These are phyloP conservation scores for Dalechampia spathulata DNA, from an alignment of 441 rosid species.

Conservation along the genomic window DNA sequence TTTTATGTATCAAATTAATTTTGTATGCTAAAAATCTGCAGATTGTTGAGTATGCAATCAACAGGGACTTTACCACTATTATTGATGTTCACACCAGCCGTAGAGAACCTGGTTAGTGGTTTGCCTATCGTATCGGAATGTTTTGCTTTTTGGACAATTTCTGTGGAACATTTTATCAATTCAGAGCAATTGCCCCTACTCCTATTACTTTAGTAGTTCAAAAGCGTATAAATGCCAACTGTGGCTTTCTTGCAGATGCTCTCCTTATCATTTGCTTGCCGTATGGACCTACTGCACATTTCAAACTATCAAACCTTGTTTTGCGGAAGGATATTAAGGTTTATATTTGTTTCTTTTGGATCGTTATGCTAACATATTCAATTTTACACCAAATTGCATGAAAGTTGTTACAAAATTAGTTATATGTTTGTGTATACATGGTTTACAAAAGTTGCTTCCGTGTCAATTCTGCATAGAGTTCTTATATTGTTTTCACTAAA, in stretches of 20 bases:
- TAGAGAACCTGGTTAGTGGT: conserved; percentile 74
- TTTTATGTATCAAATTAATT: neutral
- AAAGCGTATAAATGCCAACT: no score
- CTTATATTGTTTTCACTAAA: no score
- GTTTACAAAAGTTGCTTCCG: neutral
- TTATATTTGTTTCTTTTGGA: no score
- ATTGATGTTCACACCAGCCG: conserved; percentile 79
- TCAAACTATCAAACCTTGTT: conserved; percentile 74
- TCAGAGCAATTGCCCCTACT: neutral
- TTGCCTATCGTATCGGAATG: neutral
- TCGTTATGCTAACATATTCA: no score
- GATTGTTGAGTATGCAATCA: conserved; percentile 80
- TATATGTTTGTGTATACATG: no score
- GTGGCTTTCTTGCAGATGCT: conserved; percentile 47
- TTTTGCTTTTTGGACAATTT: no score
- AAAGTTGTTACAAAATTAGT: no score
- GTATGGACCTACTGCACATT: conserved; percentile 89
- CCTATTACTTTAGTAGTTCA: no score
- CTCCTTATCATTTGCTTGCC: conserved; percentile 73
- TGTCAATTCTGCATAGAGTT: neutral
- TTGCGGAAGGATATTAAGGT: conserved; percentile 89
- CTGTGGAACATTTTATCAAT: neutral
- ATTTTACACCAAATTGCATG: no score
- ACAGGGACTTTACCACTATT: conserved; percentile 67
- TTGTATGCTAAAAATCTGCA: conserved; percentile 16